Evolutionary conservation across 352 stramenopile genomes (phyloP), one percentile per base, ranked within the genome.

Genomic region (Phytophthora constricta): DNA sequence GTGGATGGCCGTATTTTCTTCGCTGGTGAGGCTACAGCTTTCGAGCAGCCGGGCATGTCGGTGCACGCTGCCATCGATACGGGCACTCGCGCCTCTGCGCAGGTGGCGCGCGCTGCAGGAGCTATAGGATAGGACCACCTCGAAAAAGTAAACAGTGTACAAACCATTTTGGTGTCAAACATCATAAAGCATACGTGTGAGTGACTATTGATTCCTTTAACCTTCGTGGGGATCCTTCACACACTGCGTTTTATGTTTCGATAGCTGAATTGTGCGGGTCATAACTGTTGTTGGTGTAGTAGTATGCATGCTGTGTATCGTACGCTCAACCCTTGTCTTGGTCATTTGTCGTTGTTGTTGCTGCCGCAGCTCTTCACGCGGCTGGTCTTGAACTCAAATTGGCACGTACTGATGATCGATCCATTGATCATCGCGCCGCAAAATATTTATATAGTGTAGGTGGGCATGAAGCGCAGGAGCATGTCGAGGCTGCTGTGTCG

Each of bases 1-100:
- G 86, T 95, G 19, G 85, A 91, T 19, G 49, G 70, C 22, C 85
- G 87, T 22, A 71, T 95, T 26, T 95, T 95, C 70, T 95, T 95
- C 39, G 87, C 87, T 14, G 87, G 87, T 1, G 87, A 95, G 58
- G 87, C 87, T 10, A 95, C 87, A 13, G 85, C 87, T 17, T 93
- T 88, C 39, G 83, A 95, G 55, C 84, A 93, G 57, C 87, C 87
- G 3, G 84, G 83, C 14, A 95, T 95, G 87, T 81, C 87, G 10
- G 87, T 95, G 53, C 87, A 95, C 62, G 89, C 84, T 55, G 85
- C 87, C 5, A 86, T 95, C 34, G 87, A 95, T 51, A 95, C 87
- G 10, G 87, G 87, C 22, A 84, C 77, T 19, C 83, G 87, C n/a
- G 87, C 85, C 0, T 85, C 87, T 1, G 56, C 34, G 2, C 68